Evolutionary conservation across 2,329 filamentous ascomycete genomes (phyloP).

Genomic region (Aspergillus sergii): DNA sequence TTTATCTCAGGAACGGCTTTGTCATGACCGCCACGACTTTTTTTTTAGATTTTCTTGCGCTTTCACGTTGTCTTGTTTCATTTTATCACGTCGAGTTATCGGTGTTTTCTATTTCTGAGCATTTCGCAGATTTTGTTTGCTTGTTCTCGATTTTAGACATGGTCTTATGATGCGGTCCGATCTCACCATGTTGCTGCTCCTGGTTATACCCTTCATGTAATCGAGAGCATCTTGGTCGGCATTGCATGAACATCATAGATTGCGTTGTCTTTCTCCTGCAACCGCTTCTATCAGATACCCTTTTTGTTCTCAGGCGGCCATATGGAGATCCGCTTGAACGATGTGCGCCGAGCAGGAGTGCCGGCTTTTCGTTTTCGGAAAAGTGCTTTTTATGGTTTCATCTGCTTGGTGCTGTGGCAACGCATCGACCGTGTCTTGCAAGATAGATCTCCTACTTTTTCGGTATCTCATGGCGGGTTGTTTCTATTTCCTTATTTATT

Average conservation of each 20-base stretch:
- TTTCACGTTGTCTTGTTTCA: conserved; percentile 20
- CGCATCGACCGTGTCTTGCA: conserved; percentile 43
- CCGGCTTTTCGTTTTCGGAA: conserved; percentile 39
- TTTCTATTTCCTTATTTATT: conserved; percentile 23
- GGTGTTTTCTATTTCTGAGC: conserved; percentile 27
- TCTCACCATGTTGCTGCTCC: conserved; percentile 33
- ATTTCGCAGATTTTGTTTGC: conserved; percentile 30
- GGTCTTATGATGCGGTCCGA: conserved; percentile 43
- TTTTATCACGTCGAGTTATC: conserved; percentile 27
- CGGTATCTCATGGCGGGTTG: conserved; percentile 44
- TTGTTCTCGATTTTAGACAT: conserved; percentile 38
- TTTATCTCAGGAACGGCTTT: conserved; percentile 44
- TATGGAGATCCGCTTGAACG: conserved; percentile 42
- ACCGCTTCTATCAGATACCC: conserved; percentile 53
- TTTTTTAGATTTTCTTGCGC: conserved; percentile 31
- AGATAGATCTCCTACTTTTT: conserved; percentile 45
- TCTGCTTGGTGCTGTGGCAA: conserved; percentile 41
- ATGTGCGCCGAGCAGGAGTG: conserved; percentile 42
- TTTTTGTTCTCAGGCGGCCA: conserved; percentile 46
- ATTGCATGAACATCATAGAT: conserved; percentile 55
- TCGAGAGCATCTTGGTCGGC: conserved; percentile 37
- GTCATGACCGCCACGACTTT: conserved; percentile 50
- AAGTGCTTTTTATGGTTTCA: conserved; percentile 44
- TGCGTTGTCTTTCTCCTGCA: conserved; percentile 51
- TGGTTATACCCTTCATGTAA: conserved; percentile 26